These are phyloP conservation scores for Labyrinthula sp. DNA, from an alignment of 352 stramenopile genomes.

Conservation along the genomic window DNA sequence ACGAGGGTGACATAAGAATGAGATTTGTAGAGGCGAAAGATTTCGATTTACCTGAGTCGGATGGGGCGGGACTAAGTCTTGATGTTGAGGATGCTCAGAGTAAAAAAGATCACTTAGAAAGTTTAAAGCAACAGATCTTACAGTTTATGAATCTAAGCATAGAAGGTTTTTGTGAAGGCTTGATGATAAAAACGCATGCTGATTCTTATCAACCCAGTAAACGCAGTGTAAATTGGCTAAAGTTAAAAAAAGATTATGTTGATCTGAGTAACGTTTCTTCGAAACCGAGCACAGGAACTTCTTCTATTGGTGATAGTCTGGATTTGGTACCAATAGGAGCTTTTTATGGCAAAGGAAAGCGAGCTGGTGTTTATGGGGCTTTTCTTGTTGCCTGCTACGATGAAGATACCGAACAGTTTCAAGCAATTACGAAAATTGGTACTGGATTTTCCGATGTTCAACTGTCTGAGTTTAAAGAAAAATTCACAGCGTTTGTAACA, in stretches of 20 bases:
- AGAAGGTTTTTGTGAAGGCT: slow-evolving; percentile 67
- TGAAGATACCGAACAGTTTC: slow-evolving; percentile 83
- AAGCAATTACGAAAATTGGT: slow-evolving; percentile 92
- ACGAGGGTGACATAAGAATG: slow-evolving; percentile 76
- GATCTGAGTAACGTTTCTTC: slow-evolving; percentile 64
- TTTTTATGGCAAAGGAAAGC: slow-evolving; percentile 81
- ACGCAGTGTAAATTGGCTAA: slow-evolving; percentile 96
- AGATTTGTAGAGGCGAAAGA: slow-evolving; percentile 40
- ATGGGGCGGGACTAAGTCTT: slow-evolving; percentile 31
- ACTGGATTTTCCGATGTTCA: slow-evolving; percentile 95
- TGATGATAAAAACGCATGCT: slow-evolving; percentile 99
- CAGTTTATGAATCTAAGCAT: slow-evolving; percentile 72
- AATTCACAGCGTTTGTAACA: slow-evolving; percentile 52
- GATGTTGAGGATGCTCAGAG: slow-evolving; percentile 23
- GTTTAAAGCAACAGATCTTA: slow-evolving; percentile 68
- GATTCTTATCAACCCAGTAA: slow-evolving; percentile 78
- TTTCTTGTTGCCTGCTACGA: slow-evolving; percentile 97
- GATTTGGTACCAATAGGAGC: slow-evolving; percentile 95
- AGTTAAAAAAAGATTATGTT: slow-evolving; percentile 99
- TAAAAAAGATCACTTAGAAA: slow-evolving; percentile 28
- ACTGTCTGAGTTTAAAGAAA: slow-evolving; percentile 63
- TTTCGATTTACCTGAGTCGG: background rate
- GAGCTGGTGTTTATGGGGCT: slow-evolving; percentile 83
- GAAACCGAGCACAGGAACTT: no score
- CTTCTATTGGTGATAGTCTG: slow-evolving; percentile 71